Evolutionary conservation across 305 asterid genomes (phyloP).

Genomic region (Ilex paraguariensis): DNA sequence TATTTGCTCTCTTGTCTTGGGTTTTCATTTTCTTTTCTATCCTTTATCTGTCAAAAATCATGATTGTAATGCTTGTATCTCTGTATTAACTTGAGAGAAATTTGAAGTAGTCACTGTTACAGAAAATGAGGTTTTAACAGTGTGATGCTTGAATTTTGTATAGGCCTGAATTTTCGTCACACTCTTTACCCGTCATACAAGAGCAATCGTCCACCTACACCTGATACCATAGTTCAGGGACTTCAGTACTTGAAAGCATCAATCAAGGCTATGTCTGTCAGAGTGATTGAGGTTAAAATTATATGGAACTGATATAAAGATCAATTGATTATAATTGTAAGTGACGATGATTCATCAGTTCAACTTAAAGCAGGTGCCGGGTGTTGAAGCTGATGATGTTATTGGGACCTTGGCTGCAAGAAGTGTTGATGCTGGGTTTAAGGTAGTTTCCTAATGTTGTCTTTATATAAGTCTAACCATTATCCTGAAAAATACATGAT

Average conservation of each 20-base stretch:
- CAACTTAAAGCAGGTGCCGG: conserved; percentile 74
- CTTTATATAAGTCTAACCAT: background rate
- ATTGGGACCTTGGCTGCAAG: conserved; percentile 88
- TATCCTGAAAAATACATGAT: background rate
- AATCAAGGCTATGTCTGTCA: conserved; percentile 88
- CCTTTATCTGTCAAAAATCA: no score
- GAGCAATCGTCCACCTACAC: conserved; percentile 97
- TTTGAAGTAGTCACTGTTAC: conserved; percentile 1
- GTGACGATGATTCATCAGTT: conserved; percentile 14
- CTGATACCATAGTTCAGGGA: conserved; percentile 95
- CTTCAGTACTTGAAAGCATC: conserved; percentile 96
- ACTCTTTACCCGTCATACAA: conserved; percentile 85
- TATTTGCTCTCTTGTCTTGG: no score
- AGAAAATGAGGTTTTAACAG: background rate
- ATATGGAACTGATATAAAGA: conserved; percentile 8
- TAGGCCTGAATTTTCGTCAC: conserved; percentile 92
- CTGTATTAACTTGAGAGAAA: conserved; percentile 6
- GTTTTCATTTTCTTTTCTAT: background rate
- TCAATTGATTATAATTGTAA: conserved; percentile 11
- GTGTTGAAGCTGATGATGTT: conserved; percentile 98
- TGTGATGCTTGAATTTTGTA: conserved; percentile 30
- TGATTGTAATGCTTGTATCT: no score
- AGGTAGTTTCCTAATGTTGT: conserved; percentile 40
- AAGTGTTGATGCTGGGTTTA: conserved; percentile 80
- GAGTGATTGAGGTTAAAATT: conserved; percentile 82